Evolutionary conservation across 805 yeast species (phyloP).

Genomic region (Starmerella roubikii): DNA sequence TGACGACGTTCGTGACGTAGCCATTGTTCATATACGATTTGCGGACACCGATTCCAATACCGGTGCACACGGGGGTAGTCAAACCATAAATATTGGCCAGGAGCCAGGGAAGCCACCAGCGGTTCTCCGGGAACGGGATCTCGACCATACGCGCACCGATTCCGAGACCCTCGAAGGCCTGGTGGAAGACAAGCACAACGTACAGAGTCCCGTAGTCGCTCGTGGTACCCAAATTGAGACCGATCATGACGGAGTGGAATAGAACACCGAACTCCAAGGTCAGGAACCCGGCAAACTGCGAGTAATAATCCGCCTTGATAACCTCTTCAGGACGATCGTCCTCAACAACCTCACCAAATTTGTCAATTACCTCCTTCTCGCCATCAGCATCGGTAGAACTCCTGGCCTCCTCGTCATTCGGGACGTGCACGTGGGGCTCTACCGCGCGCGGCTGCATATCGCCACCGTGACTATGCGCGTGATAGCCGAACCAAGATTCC

Average conservation of each 20-base stretch:
- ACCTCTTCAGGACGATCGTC: conserved; percentile 30
- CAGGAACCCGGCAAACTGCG: conserved; percentile 35
- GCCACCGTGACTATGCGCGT: conserved; percentile 10
- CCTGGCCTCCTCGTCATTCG: conserved; percentile 4
- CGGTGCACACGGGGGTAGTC: conserved; percentile 56
- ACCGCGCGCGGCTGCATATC: conserved; percentile 6
- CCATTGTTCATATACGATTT: conserved; percentile 41
- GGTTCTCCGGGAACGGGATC: conserved; percentile 39
- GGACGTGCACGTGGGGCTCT: conserved; percentile 7
- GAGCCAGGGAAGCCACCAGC: conserved; percentile 39
- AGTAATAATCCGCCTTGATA: conserved; percentile 17
- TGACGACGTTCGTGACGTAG: conserved; percentile 39
- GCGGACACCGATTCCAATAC: conserved; percentile 65
- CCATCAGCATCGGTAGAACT: background rate
- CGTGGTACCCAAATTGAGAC: conserved; percentile 49
- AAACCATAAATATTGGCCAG: conserved; percentile 40
- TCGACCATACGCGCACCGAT: conserved; percentile 56
- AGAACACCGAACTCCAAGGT: conserved; percentile 60
- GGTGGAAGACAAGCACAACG: conserved; percentile 58
- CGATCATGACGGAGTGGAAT: conserved; percentile 65
- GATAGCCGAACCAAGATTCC: conserved; percentile 15
- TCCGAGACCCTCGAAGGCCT: conserved; percentile 68
- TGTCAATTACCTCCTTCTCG: conserved; percentile 1
- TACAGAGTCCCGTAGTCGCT: conserved; percentile 53
- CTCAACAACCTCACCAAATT: conserved; percentile 13